phyloP scores from a whole-genome alignment of 345 rosid species.

The Syzygium oleosum region DNA sequence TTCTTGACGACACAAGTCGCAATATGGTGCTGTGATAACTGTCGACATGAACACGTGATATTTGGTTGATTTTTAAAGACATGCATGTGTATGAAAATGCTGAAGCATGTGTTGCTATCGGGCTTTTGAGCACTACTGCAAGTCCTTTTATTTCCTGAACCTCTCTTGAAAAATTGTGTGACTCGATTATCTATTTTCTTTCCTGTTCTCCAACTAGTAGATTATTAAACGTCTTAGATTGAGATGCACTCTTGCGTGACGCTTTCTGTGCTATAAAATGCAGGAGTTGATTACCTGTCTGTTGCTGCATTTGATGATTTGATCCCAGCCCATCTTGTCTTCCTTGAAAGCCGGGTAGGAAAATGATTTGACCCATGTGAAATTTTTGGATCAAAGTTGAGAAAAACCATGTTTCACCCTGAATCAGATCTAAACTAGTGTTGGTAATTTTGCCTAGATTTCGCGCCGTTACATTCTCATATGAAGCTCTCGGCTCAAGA shows the following conservation, averaged over 20 bases:
- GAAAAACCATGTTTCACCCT: background rate
- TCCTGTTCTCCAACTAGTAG: background rate
- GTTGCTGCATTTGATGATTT: slow-evolving; percentile 56
- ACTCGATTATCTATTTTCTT: background rate
- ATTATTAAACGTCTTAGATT: background rate
- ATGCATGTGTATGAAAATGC: background rate
- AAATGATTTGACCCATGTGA: background rate
- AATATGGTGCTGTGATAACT: background rate
- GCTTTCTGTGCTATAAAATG: background rate
- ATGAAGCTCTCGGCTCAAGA: background rate
- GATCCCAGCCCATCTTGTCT: slow-evolving; percentile 31
- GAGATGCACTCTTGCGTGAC: background rate
- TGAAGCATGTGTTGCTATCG: background rate
- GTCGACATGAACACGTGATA: background rate
- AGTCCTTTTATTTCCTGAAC: background rate
- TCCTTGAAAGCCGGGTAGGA: slow-evolving; percentile 38
- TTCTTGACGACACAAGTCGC: background rate
- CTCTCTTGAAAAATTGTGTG: background rate
- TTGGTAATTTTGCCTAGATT: background rate
- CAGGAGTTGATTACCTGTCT: slow-evolving; percentile 73
- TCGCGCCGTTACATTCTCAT: background rate
- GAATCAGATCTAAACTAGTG: background rate
- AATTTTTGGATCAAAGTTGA: background rate
- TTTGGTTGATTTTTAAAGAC: background rate
- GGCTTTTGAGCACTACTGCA: background rate